A percentile compares a stretch with the other conserved stretches of the same genome.
phyloP scores from a whole-genome alignment of 306 rosid genomes.

The Vigna radiata region DNA sequence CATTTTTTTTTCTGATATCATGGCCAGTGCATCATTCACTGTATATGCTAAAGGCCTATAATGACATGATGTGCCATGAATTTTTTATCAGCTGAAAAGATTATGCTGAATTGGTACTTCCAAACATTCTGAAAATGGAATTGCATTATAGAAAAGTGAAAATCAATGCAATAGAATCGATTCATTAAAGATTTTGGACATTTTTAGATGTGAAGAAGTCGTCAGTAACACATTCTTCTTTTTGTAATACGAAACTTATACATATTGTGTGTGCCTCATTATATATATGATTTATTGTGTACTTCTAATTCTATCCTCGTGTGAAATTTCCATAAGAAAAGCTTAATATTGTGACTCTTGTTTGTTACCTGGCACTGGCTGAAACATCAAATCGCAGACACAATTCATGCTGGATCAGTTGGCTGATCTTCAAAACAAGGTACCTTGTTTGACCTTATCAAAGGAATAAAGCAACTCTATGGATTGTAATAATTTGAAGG shows the following conservation, averaged over 20 bases:
- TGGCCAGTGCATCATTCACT: neutral
- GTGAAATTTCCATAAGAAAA: neutral
- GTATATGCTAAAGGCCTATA: neutral
- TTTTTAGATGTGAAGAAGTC: neutral
- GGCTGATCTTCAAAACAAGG: constrained; percentile 90
- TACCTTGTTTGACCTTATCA: constrained; percentile 33
- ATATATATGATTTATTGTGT: neutral
- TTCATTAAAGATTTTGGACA: constrained; percentile 2
- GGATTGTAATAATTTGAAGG: constrained; percentile 18
- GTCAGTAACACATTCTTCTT: neutral
- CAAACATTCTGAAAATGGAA: neutral
- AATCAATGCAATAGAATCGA: neutral
- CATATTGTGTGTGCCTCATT: neutral
- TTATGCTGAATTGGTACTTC: neutral
- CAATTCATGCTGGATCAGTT: constrained; percentile 95
- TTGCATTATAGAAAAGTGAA: neutral
- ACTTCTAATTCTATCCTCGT: neutral
- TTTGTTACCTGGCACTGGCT: constrained; percentile 10
- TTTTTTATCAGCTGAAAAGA: neutral
- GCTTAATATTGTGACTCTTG: constrained; percentile 12
- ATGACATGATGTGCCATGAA: neutral
- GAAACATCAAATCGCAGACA: constrained; percentile 64
- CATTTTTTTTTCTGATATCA: neutral
- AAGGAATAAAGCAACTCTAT: neutral
- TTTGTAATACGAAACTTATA: neutral